Base-by-base conservation (phyloP, 331 rosid genomes). In the Saraca asoca region DNA sequence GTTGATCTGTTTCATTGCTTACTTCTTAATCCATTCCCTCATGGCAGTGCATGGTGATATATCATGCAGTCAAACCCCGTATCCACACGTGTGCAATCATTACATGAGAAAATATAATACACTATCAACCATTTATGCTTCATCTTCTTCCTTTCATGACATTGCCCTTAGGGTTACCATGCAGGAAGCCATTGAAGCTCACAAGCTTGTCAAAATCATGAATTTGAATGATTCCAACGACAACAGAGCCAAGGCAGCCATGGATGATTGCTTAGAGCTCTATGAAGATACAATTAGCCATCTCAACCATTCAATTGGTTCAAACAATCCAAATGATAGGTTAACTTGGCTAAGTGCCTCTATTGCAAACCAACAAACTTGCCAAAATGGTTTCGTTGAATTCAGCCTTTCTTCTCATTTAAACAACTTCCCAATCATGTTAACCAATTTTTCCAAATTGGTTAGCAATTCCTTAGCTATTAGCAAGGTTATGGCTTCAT, bases 311-410 rank as follows among this genome's bases (percentile, higher is more conserved):
- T 82, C 94, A 7, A 9, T 58, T 58, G 51, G 48, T 67, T 71
- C 91, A 31, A 61, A 12, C 53, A 66, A 83, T 1, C 69, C 58
- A 11, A 55, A 73, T 6, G 95, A 87, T 12, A 79, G 20, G 19
- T 39, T 66, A 9, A 90, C 96, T 2, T 78, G 85, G 91, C 70
- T 85, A 50, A 87, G 91, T 66, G 90, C 95, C 35, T 81, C 96
- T 13, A 58, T 85, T 43, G 80, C 95, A 2, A 85, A 87, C 52
- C 87, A 81, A 18, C 87, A 81, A 69, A 90, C 95, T 12, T 87
- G 96, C 50, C 83, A 49, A 74, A 77, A 85, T 49, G 96, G 96
- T 42, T 90, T 90, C 71, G 37, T 12, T 39, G 84, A 90, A 9
- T 75, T 81, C 44, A 71, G 79, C 50, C 75, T 83, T 19, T 51